Percentiles rank a stretch among this genome's conserved stretches.
Conservation (phyloP, 2,329 filamentous ascomycete genomes). For the Penicillium glabrum region DNA sequence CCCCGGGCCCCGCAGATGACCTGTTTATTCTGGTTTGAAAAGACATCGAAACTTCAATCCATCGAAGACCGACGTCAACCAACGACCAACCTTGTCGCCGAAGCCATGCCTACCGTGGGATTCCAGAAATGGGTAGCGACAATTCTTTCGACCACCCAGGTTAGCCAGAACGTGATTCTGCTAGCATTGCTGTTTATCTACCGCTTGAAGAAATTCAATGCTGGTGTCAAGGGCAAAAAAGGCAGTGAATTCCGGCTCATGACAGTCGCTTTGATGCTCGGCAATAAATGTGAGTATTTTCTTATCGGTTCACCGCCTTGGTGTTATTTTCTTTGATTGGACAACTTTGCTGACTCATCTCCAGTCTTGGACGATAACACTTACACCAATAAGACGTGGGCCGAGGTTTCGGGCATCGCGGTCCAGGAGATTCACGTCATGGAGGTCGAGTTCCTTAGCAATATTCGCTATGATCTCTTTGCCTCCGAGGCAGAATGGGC, state of each 20-base stretch:
- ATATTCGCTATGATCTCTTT: slow-evolving; percentile 92
- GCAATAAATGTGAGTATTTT: slow-evolving; percentile 78
- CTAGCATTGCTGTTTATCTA: slow-evolving; percentile 91
- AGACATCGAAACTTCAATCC: slow-evolving; percentile 71
- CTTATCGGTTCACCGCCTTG: slow-evolving; percentile 23
- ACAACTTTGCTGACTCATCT: slow-evolving; percentile 23
- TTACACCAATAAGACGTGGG: slow-evolving; percentile 99
- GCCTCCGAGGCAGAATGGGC: slow-evolving; percentile 85
- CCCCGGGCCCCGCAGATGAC: slow-evolving; percentile 66
- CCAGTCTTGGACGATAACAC: slow-evolving; percentile 94
- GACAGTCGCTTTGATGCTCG: slow-evolving; percentile 94
- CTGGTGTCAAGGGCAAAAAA: slow-evolving; percentile 81
- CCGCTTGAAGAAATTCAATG: slow-evolving; percentile 85
- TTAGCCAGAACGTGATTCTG: slow-evolving; percentile 92
- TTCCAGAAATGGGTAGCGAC: slow-evolving; percentile 94
- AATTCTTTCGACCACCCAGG: slow-evolving; percentile 89
- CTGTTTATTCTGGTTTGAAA: slow-evolving; percentile 97
- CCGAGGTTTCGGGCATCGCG: slow-evolving; percentile 90
- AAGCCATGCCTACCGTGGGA: slow-evolving; percentile 73
- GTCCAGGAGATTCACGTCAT: slow-evolving; percentile 97
- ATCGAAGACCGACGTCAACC: slow-evolving; percentile 60
- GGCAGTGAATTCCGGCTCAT: slow-evolving; percentile 92
- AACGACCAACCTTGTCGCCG: slow-evolving; percentile 60
- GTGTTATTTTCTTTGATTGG: slow-evolving; percentile 3
- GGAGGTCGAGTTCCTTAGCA: slow-evolving; percentile 99